Evolutionary conservation across 805 yeast species (phyloP), one percentile per base, ranked within the genome.

Genomic region (Barnettozyma salicaria): DNA sequence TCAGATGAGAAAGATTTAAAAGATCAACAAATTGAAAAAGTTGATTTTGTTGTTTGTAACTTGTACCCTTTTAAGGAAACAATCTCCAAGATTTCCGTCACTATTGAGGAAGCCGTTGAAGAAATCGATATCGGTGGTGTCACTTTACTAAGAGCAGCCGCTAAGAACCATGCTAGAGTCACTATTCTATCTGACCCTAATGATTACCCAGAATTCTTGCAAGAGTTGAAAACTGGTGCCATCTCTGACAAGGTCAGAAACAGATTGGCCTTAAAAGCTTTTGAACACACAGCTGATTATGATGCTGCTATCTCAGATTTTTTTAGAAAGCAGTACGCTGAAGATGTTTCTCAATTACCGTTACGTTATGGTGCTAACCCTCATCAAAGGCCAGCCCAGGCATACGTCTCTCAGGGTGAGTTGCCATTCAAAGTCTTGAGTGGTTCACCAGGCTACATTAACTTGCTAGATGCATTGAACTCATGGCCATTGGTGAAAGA

Each of bases 401-500:
- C 97, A 37, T 92, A 65, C 58, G 95, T 92, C 40, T 62, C 80
- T 41, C 76, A 79, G 49, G 96, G 94, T 54, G 83, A 81, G 49
- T 74, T 92, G 49, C 98, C 98, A 34, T 90, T 92, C 73, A 83
- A 83, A 68, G 97, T 90, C 19, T 71, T 92, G 53, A 69, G 79
- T 50, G 98, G 98, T 42, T 81, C 96, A 40, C 98, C 98, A 48
- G 97, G 98, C 52, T 92, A 92, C 72, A 89, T 92, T 63, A 92
- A 92, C 72, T 70, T 92, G 58, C 74, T 92, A 56, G 98, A 92
- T 65, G 98, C 97, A 19, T 74, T 92, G 55, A 92, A 92, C 70
- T 86, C 97, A 6, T 92, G 98, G 98, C 98, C 97, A 39, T 76
- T 92, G 62, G 98, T 92, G 41, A 88, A 88, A 69, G 98, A 92